These are phyloP conservation scores for Oryza glumipatula DNA, from an alignment of 176 grass and related monocot species.

Conservation along the genomic window DNA sequence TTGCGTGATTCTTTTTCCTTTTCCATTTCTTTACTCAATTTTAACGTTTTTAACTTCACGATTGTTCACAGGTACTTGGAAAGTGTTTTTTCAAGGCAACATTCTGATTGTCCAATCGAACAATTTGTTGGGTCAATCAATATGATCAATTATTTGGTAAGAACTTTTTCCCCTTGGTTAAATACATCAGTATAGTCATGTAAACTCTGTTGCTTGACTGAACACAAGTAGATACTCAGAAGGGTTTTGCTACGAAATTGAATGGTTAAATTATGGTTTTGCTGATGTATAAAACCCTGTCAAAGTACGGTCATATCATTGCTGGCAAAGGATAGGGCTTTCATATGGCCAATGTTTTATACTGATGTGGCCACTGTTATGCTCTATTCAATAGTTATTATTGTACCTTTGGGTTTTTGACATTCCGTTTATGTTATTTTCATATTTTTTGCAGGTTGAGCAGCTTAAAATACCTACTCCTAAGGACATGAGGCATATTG, in stretches of 20 bases:
- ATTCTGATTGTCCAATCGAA: conserved; percentile 48
- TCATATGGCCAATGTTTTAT: conserved; percentile 10
- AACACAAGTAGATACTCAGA: neutral
- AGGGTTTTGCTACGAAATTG: neutral
- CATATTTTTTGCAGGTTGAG: conserved; percentile 45
- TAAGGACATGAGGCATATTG: conserved; percentile 68
- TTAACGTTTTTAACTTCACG: conserved; percentile 27
- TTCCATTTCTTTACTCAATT: conserved; percentile 18
- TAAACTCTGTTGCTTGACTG: neutral
- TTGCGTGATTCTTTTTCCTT: neutral
- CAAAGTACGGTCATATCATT: neutral
- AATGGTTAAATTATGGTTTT: neutral
- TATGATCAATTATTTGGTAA: conserved; percentile 76
- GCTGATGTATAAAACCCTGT: neutral
- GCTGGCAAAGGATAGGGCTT: neutral
- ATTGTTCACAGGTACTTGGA: conserved; percentile 81
- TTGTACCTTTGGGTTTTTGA: neutral
- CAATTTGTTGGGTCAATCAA: conserved; percentile 62
- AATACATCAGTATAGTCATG: conserved; percentile 10
- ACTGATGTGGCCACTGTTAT: neutral
- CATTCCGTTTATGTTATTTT: conserved; percentile 20
- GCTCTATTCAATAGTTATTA: conserved; percentile 4
- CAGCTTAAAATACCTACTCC: conserved; percentile 58
- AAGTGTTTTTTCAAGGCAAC: conserved; percentile 62
- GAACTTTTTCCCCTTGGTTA: conserved; percentile 4